Evolutionary conservation across 768 basidiomycete genomes (phyloP).

Genomic region (Lentinula guzmanii): DNA sequence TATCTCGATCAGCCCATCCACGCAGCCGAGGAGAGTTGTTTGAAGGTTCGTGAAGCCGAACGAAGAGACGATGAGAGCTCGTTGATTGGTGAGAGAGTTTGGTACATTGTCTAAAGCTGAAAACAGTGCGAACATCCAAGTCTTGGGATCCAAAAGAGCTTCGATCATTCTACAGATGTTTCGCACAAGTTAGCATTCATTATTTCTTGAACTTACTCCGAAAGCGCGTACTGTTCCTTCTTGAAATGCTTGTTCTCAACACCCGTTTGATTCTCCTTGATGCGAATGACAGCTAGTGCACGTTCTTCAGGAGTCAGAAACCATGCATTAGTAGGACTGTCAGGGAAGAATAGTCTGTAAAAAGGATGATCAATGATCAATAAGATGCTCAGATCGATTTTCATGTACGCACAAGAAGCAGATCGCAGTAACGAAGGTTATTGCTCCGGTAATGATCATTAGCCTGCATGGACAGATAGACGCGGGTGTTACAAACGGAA

Average conservation of each 20-base stretch:
- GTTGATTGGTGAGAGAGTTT: slow-evolving; percentile 38
- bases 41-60: slow-evolving; percentile 62
- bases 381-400: neutral
- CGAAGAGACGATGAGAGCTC: slow-evolving; percentile 47
- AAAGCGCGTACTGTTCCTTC: slow-evolving; percentile 60
- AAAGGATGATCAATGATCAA: neutral
- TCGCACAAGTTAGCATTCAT: neutral
- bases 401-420: slow-evolving; percentile 43
- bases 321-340: slow-evolving; percentile 71
- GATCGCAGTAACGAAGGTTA: slow-evolving; percentile 48
- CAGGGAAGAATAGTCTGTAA: slow-evolving; percentile 60
- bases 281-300: slow-evolving; percentile 52
- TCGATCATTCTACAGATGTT: slow-evolving; percentile 50
- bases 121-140: slow-evolving; percentile 73
- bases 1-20: slow-evolving; percentile 61
- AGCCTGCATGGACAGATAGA: slow-evolving; percentile 32
- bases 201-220: too few species aligned
- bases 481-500: neutral
- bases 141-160: slow-evolving; percentile 62
- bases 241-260: slow-evolving; percentile 82
- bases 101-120: slow-evolving; percentile 56
- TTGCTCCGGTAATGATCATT: slow-evolving; percentile 61
- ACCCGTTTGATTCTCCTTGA: slow-evolving; percentile 76
- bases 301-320: slow-evolving; percentile 67
- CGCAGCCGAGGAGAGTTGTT: slow-evolving; percentile 65